Base-by-base conservation (phyloP, 31 red algal species). In the Endocladia muricata region DNA sequence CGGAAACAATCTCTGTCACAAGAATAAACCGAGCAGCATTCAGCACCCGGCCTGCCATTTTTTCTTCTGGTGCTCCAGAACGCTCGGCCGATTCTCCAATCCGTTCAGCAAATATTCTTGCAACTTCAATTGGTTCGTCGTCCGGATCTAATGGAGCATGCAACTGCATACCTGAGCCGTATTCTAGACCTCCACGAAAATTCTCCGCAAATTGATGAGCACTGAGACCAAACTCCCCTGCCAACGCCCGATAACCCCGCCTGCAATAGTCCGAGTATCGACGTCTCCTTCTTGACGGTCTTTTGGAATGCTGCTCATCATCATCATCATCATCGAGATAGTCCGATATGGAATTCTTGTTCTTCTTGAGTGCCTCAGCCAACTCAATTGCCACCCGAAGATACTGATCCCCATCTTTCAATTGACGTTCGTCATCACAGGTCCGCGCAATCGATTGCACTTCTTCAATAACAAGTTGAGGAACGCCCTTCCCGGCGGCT, bases 131-230 rank as follows among this genome's bases (percentile, higher is more conserved):
- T 54, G 84, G 84, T 37, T 88, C 84, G 51, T 78, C 74, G 37
- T 88, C 84, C 43, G 84, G 47, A 19, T 77, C 74, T 65, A 71
- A 34, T 8, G 84, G 74, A 68, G 79, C 75, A 61, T 88, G 84
- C 5, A 70, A 65, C 69, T 78, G 84, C 39, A 77, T 77, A 41
- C 52, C 48, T 49, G 68, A 49, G 11, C 81, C 81, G 40, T 79
- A 79, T 41, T 88, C 61, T 23, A 41, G 52, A 52, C 66, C 73
- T 1, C 74, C 64, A 37, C 67, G 63, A 11, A 88, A 40, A 59
- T 88, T 88, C 56, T 88, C 84, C 23, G 66, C 84, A 73, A 79
- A 77, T 40, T 88, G 84, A 44, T 65, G 52, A 17, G 84, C 73
- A 61, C 63, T 88, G 6, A 88, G 62, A 4, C 84, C 84, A 28